Evolutionary conservation across 306 rosid genomes (phyloP), one percentile per base, ranked within the genome.

Genomic region (Psophocarpus tetragonolobus): DNA sequence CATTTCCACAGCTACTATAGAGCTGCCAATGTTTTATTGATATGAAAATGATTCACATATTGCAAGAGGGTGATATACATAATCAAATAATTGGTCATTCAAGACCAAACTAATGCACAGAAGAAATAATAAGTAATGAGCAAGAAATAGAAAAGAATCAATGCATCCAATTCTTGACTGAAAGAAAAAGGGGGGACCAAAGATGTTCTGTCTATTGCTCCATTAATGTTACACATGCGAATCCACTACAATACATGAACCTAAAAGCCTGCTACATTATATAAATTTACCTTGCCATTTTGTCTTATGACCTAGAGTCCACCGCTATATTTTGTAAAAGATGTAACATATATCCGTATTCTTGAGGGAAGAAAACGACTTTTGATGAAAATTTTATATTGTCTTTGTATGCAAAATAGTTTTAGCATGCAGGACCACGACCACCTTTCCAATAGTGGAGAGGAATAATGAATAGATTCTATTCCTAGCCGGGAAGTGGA

Each of bases 1-100:
- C 89, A 85, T 82, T 50, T 57, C 36, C 35, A 8, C 51, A 11
- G 0, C 27, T 27, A 56, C 71, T 47, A 36, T 61, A 57, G 17
- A 74, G 56, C 39, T 45, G 80, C 79, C 33, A 71, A 44, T 62
- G 18, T 26, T 45, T 18, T 64, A 32, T 29, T 71, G 42, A 8
- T 13, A 62, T 30, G 23, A 74, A 81, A 27, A 3, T 30, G 8
- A 36, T 57, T 35, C 33, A 45, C 18, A 53, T 63, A 32, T 54
- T 42, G 54, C 26, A 53, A 32, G 14, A 32, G 32, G 32, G 44
- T 29, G 45, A 18, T 30, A 17, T 29, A 53, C 30, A 50, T 50
- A 18, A 32, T 13, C 3, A 11, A 6, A 20, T 2, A 36, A 33
- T 9, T 17, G 30, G 13, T 10, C 58, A n/a, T 32, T 50, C 50